These are phyloP conservation scores for Madurella fahalii DNA, from an alignment of 2,329 filamentous ascomycete genomes.

Conservation along the genomic window DNA sequence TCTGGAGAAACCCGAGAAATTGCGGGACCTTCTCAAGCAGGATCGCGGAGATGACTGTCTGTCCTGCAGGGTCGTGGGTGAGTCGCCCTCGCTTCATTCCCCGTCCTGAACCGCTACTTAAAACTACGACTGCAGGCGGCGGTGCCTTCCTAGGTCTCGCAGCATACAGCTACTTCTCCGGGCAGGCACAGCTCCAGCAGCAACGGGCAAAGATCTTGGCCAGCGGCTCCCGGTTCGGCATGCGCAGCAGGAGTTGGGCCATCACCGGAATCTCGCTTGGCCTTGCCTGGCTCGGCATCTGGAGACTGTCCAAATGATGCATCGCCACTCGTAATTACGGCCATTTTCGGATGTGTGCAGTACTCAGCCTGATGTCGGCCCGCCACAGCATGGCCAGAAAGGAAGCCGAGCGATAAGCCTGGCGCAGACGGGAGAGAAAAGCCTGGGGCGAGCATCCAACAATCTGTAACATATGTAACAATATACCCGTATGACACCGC, in stretches of 20 bases:
- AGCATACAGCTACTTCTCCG: conserved; percentile 72
- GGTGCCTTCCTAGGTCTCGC: conserved; percentile 71
- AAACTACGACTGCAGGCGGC: conserved; percentile 50
- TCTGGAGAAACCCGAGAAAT: conserved; percentile 58
- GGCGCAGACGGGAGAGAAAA: too few relatives aligned
- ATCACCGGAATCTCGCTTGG: conserved; percentile 64
- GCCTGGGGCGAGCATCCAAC: too few relatives aligned
- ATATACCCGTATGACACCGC: not conserved
- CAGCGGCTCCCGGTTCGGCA: conserved; percentile 67
- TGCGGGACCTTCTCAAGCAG: conserved; percentile 53
- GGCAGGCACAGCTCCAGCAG: conserved; percentile 65
- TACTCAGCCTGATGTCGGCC: too few relatives aligned
- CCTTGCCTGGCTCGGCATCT: conserved; percentile 67
- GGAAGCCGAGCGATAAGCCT: too few relatives aligned
- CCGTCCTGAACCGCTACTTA: not conserved
- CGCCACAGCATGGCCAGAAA: too few relatives aligned
- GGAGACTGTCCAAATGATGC: conserved; percentile 56
- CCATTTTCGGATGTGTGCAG: too few relatives aligned
- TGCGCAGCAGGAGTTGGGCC: conserved; percentile 64
- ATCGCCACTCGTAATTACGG: not conserved
- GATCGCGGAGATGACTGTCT: conserved; percentile 63
- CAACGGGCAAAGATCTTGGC: conserved; percentile 63
- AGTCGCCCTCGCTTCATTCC: conserved; percentile 27
- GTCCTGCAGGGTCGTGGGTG: conserved; percentile 68
- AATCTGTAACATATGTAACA: not conserved